These are phyloP conservation scores for Entoloma clypeatum DNA, from an alignment of 1,284 basidiomycete genomes.

Conservation along the genomic window DNA sequence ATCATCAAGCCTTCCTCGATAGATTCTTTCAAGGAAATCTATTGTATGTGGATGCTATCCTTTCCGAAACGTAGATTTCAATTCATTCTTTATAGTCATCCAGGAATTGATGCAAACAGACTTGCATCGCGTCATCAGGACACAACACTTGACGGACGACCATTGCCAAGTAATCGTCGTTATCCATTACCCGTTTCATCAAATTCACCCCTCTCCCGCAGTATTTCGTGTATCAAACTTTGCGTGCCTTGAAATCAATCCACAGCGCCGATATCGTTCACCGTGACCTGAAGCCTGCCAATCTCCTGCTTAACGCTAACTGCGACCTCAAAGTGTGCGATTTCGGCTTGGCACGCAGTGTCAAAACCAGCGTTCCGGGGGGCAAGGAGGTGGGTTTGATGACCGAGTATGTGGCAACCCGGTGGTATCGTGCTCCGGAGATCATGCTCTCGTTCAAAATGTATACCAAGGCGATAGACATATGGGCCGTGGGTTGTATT, in stretches of 20 bases:
- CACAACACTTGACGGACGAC: constrained; percentile 85
- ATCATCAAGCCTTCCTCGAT: constrained; percentile 77
- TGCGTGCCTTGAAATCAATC: constrained; percentile 90
- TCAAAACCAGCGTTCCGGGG: constrained; percentile 81
- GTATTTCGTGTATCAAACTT: constrained; percentile 88
- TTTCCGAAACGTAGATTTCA: constrained; percentile 1
- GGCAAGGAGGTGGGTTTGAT: constrained; percentile 87
- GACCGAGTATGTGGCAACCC: constrained; percentile 94
- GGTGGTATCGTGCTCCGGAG: constrained; percentile 92
- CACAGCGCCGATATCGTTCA: constrained; percentile 95
- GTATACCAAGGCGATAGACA: constrained; percentile 92
- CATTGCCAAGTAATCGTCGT: constrained; percentile 68
- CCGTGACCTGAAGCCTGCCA: constrained; percentile 94
- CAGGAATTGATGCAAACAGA: constrained; percentile 92
- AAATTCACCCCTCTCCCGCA: constrained; percentile 40
- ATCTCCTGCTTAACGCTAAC: constrained; percentile 90
- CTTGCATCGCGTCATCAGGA: constrained; percentile 86
- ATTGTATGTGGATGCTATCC: constrained; percentile 47
- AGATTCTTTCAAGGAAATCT: constrained; percentile 82
- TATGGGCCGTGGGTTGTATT: constrained; percentile 97
- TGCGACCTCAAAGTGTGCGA: constrained; percentile 96
- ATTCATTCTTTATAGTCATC: constrained; percentile 51
- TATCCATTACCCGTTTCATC: neutral
- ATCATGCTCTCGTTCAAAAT: constrained; percentile 97
- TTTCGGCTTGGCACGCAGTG: constrained; percentile 87